Conservation (phyloP, 2,329 filamentous ascomycete species). For the Diaporthe destruens region DNA sequence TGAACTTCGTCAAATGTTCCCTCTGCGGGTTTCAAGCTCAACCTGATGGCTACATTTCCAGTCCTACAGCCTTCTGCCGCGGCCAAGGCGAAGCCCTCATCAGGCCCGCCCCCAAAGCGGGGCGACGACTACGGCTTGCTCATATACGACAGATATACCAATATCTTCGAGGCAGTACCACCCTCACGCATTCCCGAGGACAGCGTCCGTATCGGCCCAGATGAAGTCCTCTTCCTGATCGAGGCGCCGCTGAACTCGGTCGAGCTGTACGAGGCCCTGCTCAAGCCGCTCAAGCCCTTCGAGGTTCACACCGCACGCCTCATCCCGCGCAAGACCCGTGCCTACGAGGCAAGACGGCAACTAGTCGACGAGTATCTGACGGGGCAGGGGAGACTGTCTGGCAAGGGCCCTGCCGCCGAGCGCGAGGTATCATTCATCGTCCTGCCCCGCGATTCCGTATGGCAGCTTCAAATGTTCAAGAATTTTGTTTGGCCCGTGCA, state of each 20-base stretch:
- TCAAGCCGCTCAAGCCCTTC: slow-evolving; percentile 31
- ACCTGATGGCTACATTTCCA: slow-evolving; percentile 28
- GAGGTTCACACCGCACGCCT: slow-evolving; percentile 30
- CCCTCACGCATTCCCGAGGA: slow-evolving; percentile 22
- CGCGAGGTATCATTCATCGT: slow-evolving; percentile 34
- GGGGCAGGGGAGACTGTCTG: slow-evolving; percentile 29
- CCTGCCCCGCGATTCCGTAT: slow-evolving; percentile 22
- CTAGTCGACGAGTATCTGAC: slow-evolving; percentile 34
- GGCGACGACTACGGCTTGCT: slow-evolving; percentile 31
- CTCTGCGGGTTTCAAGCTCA: slow-evolving; percentile 3
- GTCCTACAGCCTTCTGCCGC: slow-evolving; percentile 24
- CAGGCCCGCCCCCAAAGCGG: slow-evolving; percentile 7
- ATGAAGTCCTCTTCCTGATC: slow-evolving; percentile 35
- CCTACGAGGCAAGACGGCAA: neutral
- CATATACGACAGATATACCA: slow-evolving; percentile 37
- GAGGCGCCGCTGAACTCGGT: slow-evolving; percentile 35
- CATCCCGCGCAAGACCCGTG: slow-evolving; percentile 28
- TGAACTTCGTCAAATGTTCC: neutral
- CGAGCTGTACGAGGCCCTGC: slow-evolving; percentile 35
- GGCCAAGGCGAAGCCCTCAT: slow-evolving; percentile 8
- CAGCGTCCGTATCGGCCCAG: slow-evolving; percentile 30
- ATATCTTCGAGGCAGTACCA: slow-evolving; percentile 25
- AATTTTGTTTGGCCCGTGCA: slow-evolving; percentile 35
- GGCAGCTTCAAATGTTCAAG: slow-evolving; percentile 35
- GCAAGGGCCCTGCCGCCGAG: slow-evolving; percentile 21